Conservation (phyloP, 805 yeast species). For the Barnettozyma siamensis region DNA sequence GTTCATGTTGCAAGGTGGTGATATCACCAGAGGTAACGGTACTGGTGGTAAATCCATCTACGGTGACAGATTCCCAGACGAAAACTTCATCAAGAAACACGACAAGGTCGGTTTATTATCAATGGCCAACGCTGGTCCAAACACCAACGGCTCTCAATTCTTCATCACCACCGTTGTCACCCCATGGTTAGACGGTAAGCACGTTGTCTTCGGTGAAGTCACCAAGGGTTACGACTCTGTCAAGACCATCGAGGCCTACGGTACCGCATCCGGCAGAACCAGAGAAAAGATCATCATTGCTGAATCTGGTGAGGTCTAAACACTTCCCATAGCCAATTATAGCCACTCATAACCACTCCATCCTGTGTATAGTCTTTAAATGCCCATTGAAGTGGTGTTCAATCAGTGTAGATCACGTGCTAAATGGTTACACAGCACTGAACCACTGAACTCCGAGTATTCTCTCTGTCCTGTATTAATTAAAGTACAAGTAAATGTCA, state of each 20-base stretch:
- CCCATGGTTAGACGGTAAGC: conserved; percentile 90
- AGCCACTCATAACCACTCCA: no score
- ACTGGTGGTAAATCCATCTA: conserved; percentile 94
- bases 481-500: no score
- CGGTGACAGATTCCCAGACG: conserved; percentile 74
- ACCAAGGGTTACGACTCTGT: conserved; percentile 79
- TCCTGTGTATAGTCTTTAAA: no score
- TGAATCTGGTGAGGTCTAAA: conserved; percentile 36
- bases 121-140: conserved; percentile 98
- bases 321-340: no score
- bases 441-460: no score
- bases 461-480: no score
- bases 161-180: conserved; percentile 87
- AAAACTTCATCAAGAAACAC: conserved; percentile 71
- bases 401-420: no score
- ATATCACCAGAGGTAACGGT: conserved; percentile 89
- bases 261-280: conserved; percentile 72
- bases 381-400: no score
- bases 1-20: conserved; percentile 99
- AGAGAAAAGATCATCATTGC: conserved; percentile 60
- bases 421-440: no score
- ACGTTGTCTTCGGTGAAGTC: conserved; percentile 94
- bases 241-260: conserved; percentile 75
- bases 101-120: conserved; percentile 77
- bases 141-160: conserved; percentile 97